These are phyloP conservation scores for Xanthoparmelia taractica DNA, from an alignment of 495 filamentous ascomycete species.

Conservation along the genomic window DNA sequence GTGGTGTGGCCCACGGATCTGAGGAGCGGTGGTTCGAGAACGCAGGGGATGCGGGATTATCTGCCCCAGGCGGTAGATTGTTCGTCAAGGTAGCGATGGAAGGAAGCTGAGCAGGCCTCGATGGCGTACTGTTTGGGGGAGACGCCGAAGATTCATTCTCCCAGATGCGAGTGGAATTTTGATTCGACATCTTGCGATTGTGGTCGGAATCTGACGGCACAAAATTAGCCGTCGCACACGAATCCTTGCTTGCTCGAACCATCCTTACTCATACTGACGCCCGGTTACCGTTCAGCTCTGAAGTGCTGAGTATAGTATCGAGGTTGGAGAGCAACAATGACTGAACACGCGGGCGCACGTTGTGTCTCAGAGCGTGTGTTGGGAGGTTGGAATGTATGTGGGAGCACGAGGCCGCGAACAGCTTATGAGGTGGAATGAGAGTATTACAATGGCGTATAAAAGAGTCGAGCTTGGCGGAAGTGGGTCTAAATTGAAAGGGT, in stretches of 20 bases:
- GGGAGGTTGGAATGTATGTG: conserved; percentile 11
- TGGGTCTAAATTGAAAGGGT: neutral
- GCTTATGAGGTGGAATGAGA: conserved; percentile 10
- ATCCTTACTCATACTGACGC: neutral
- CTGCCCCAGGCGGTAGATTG: conserved; percentile 19
- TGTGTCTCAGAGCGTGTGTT: conserved; percentile 7
- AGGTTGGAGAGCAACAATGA: neutral
- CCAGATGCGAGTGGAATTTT: conserved; percentile 23
- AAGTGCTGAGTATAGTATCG: neutral
- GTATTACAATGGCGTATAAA: conserved; percentile 2
- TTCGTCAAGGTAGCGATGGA: conserved; percentile 27
- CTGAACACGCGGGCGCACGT: conserved; percentile 16
- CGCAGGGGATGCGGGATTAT: conserved; percentile 21
- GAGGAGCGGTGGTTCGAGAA: conserved; percentile 25
- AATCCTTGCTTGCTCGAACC: neutral
- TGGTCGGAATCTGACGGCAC: conserved; percentile 6
- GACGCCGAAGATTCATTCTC: conserved; percentile 18
- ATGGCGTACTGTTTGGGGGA: conserved; percentile 11
- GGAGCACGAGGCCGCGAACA: conserved; percentile 12
- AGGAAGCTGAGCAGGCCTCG: conserved; percentile 23
- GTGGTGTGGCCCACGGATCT: conserved; percentile 25
- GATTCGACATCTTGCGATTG: conserved; percentile 13
- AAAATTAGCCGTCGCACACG: neutral
- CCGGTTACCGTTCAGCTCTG: neutral
- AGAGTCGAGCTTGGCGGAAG: conserved; percentile 6